A percentile compares a stretch with the other conserved stretches of the same genome.
Conservation (phyloP, 257 asterid genomes). For the Prunella vulgaris region DNA sequence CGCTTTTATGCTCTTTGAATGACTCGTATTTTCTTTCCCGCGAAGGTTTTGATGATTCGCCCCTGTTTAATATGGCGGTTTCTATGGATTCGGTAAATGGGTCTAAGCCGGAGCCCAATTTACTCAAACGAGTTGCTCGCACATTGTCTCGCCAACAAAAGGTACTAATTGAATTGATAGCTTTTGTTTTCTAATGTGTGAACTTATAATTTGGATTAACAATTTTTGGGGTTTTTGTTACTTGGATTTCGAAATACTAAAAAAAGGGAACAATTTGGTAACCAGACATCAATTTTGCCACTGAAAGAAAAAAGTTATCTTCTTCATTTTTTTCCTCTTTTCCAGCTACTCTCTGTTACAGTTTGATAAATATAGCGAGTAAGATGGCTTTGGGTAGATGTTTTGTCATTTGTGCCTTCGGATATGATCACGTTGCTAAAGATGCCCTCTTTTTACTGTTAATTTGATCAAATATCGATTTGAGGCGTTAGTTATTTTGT, state of each 20-base stretch:
- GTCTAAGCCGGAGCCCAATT: constrained; percentile 32
- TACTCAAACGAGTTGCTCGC: constrained; percentile 27
- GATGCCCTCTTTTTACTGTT: neutral
- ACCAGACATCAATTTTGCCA: neutral
- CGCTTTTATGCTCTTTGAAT: constrained; percentile 34
- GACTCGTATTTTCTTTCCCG: constrained; percentile 21
- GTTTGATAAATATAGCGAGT: too few relatives aligned
- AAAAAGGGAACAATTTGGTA: neutral
- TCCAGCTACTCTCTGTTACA: too few relatives aligned
- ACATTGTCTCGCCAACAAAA: constrained; percentile 31
- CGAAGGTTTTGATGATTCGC: constrained; percentile 4
- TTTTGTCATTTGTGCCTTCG: too few relatives aligned
- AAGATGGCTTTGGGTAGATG: too few relatives aligned
- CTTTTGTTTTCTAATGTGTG: too few relatives aligned
- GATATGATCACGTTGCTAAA: neutral
- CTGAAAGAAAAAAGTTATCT: too few relatives aligned
- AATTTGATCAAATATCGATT: neutral
- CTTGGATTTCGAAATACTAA: neutral
- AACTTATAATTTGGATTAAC: neutral
- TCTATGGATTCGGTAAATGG: constrained; percentile 33
- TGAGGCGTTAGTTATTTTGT: neutral
- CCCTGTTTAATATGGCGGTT: constrained; percentile 16
- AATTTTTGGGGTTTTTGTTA: constrained; percentile 3
- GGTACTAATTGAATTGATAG: constrained; percentile 28
- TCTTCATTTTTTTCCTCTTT: too few relatives aligned